Evolutionary conservation across 139 green algal genomes (phyloP).

Genomic region (Micromonas commoda): DNA sequence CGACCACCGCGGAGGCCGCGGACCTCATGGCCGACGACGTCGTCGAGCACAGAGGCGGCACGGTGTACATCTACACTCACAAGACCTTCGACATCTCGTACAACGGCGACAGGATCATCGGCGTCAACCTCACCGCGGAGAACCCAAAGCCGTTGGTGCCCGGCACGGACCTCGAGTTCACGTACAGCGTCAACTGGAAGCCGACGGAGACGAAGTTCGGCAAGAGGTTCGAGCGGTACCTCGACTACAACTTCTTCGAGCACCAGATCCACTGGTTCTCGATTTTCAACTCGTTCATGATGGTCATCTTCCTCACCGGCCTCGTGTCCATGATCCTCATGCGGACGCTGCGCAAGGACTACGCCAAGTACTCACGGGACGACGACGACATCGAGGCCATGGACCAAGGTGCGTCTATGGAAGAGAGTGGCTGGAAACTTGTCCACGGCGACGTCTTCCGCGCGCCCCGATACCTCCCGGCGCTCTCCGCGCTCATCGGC

Average conservation of each 20-base stretch:
- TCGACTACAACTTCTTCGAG: slow-evolving; percentile 98
- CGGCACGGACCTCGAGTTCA: slow-evolving; percentile 72
- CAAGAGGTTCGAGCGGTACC: slow-evolving; percentile 90
- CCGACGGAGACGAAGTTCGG: slow-evolving; percentile 60
- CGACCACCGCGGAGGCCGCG: background rate
- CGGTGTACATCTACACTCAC: slow-evolving; percentile 86
- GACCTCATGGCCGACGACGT: background rate
- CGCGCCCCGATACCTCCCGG: slow-evolving; percentile 57
- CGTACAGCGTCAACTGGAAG: slow-evolving; percentile 77
- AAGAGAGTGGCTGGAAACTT: slow-evolving; percentile 97
- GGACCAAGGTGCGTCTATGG: slow-evolving; percentile 58
- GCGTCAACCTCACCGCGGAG: slow-evolving; percentile 88
- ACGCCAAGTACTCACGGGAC: slow-evolving; percentile 65
- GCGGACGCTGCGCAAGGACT: slow-evolving; percentile 88
- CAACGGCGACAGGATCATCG: slow-evolving; percentile 88
- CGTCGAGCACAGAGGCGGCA: slow-evolving; percentile 31
- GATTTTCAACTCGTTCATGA: slow-evolving; percentile 98
- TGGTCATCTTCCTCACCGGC: slow-evolving; percentile 96
- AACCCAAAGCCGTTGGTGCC: slow-evolving; percentile 51
- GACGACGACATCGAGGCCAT: slow-evolving; percentile 76
- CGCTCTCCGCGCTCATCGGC: slow-evolving; percentile 69
- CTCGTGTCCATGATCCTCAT: slow-evolving; percentile 95
- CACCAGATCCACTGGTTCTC: slow-evolving; percentile 99
- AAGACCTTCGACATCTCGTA: slow-evolving; percentile 87
- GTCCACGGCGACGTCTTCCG: slow-evolving; percentile 97